Evolutionary conservation across 768 basidiomycete species (phyloP), one percentile per base, ranked within the genome.

Genomic region (Lactarius sp.): DNA sequence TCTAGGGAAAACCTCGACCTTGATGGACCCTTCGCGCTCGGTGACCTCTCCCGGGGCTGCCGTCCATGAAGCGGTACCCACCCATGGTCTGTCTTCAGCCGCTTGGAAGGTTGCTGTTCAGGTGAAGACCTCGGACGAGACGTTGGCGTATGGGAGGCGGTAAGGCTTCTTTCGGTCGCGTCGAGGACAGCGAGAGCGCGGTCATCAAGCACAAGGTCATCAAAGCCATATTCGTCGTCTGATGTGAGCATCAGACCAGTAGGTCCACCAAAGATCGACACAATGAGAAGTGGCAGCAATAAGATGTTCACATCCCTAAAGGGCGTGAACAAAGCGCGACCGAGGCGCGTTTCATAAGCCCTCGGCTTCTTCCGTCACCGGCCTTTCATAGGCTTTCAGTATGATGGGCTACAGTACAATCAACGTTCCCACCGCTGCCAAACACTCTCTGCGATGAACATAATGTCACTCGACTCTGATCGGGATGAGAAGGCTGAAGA

Each of bases 201-300:
- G 34, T 64, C 62, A 53, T 68, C 68, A 46, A 68, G 59, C 13
- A 68, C 56, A 63, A 68, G 55, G 52, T 68, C 68, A 47, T 68
- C 68, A 10, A 59, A 63, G 14, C 49, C 66, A 63, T 64, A 68
- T 57, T 66, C 60, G 18, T 68, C 68, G 20, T 68, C 68, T 47
- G 65, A 66, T 55, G 59, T 16, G 44, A 49, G 42, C 67, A 68
- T 68, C 6, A 36, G 34, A 47, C 44, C 3, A 31, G 41, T 20
- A n/a, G 5, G 31, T 52, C 31, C 47, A 52, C 27, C 27, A 27
- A 27, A 7, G 31, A 12, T 34, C 7, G 27, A 6, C 14, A 51
- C 4, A 33, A 31, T 31, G 22, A 16, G 14, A 27, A 51, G n/a
- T n/a, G 42, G 14, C 14, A 44, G 13, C 14, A 14, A 14, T 7